Percentiles rank a stretch among this genome's conserved stretches.
phyloP scores from a whole-genome alignment of 140 eudicot genomes.

The Eryngium alpinum region DNA sequence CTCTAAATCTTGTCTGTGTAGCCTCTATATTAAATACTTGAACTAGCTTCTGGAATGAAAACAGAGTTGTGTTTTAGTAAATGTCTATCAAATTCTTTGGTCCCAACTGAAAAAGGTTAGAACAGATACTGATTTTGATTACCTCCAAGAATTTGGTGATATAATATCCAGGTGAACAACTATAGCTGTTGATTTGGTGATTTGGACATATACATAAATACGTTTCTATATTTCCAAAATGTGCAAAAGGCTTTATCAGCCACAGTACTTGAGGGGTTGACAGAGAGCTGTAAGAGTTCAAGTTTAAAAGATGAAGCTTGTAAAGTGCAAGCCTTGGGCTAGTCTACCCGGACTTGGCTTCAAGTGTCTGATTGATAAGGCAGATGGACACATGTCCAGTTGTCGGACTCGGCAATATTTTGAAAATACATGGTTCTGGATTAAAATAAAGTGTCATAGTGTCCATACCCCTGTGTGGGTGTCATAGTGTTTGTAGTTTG shows the following conservation, averaged over 20 bases:
- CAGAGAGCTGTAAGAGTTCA: not conserved
- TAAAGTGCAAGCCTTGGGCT: not conserved
- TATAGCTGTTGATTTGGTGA: not conserved
- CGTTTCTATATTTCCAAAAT: not conserved
- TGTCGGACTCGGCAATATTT: too few species aligned
- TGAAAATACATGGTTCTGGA: too few species aligned
- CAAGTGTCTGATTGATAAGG: too few species aligned
- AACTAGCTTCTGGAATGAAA: too few species aligned
- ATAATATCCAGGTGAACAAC: not conserved
- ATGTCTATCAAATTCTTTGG: not conserved
- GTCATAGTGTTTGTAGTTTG: too few species aligned
- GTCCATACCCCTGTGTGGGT: too few species aligned
- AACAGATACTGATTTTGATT: not conserved
- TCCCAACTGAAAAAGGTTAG: not conserved
- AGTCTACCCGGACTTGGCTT: too few species aligned
- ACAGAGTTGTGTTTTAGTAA: not conserved
- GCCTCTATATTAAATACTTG: not conserved
- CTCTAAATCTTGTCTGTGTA: not conserved
- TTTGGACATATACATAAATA: too few species aligned
- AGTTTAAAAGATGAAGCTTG: not conserved
- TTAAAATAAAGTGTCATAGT: too few species aligned
- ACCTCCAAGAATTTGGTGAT: not conserved
- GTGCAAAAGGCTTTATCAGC: not conserved
- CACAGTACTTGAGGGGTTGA: not conserved
- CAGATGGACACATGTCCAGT: too few species aligned